Base-by-base conservation (phyloP, 202 grass and related monocot species). In the Elaeis oleifera region DNA sequence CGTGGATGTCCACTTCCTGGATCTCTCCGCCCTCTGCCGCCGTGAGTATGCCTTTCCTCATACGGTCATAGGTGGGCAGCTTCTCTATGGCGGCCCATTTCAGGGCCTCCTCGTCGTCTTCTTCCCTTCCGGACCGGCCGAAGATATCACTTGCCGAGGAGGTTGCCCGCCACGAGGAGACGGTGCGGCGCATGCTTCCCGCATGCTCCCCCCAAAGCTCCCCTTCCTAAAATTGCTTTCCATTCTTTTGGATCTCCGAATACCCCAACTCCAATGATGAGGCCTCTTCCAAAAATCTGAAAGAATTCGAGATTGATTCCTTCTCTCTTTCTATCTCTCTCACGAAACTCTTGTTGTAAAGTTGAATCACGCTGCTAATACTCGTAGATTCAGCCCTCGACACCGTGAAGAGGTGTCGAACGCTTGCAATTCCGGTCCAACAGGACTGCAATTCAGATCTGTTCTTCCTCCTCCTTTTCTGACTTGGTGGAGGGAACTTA, bases 41-140 rank as follows among this genome's bases (percentile, higher is more conserved):
- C 1, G 55, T 48, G 29, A 96, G 77, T 58, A 97, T 85, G 32
- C 87, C 92, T 71, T 73, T 89, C 70, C 92, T 61, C 84, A 97
- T 81, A 24, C 92, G 81, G 56, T 97, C 84, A 28, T 91, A 97
- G 18, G 92, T 97, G 3, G 87, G 92, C 6, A 97, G 79, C 82
- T 71, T 97, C 87, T 97, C 92, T 63, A 97, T 87, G 26, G 88
- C 88, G 20, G 92, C 92, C 92, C 92, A 97, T 21, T 75, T 84
- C 56, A 97, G 74, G 15, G 92, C 87, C 71, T 97, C 92, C 74
- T 97, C 92, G 26, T 97, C 92, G 39, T 89, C 87, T 50, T 97
- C 88, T 58, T 91, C 92, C 70, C 76, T 18, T 16, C 9, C 74
- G 2, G 88, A 89, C 74, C 84, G 56, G 18, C 73, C 80, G 65